Evolutionary conservation across 164 flowering plant genomes (phyloP), one percentile per base, ranked within the genome.

Genomic region (Stephania cephalantha): DNA sequence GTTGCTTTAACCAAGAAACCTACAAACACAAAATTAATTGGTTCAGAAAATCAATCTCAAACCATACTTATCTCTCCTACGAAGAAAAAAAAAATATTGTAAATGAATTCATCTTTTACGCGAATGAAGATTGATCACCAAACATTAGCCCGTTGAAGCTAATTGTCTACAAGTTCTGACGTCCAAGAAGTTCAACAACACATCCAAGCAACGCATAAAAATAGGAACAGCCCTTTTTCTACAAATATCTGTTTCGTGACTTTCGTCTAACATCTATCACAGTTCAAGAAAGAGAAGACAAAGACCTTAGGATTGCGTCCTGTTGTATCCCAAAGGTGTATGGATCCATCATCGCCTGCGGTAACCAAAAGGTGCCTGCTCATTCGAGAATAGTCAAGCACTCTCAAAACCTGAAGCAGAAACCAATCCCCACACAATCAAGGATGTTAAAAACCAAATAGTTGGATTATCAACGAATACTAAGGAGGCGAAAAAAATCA

Each of bases 311-410:
- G 95, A 81, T 79, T 89, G 73, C 94, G 90, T 64, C 95, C 93
- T 73, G 97, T 92, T 53, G 98, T 90, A 83, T 96, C 99, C 99
- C 99, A 96, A 75, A 94, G 73, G 83, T 94, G 92, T 65, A 91
- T 80, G 46, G 98, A 89, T 22, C 99, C 98, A 85, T 92, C 98
- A 85, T 96, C 99, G 75, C 99, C 99, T 50, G 99, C 96, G 64
- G 97, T 92, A 82, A 90, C 97, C 85, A 96, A 81, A 80, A 94
- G 89, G 80, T 94, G 97, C 73, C 99, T 87, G 80, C 98, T 92
- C 70, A 82, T 82, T 77, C 97, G 88, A 70, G 99, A 96, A 87
- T 93, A 96, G 79, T 96, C 99, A 88, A 96, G 98, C 80, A 92
- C 95, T 82, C 97, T 88, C 79, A 93, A 78, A 75, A 94, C 94